Percentiles rank a stretch among this genome's conserved stretches.
These are phyloP conservation scores for Phylloboletellus chloephorus DNA, from an alignment of 1,284 basidiomycete genomes.

Conservation along the genomic window DNA sequence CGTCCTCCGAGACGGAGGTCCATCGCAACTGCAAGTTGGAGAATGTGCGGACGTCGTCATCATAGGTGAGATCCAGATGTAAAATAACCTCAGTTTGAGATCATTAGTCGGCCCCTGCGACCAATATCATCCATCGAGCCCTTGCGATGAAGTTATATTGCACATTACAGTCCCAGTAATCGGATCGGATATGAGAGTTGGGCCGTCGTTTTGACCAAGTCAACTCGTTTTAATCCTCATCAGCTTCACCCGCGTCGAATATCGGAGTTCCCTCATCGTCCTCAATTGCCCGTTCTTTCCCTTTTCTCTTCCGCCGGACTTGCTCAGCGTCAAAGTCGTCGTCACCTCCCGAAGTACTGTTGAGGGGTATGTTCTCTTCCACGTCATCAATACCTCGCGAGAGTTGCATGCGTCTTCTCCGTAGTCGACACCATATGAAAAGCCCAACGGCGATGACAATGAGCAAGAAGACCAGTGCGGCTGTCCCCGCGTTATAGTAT, in stretches of 20 bases:
- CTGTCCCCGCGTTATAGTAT: slow-evolving; percentile 90
- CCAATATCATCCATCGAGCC: neutral
- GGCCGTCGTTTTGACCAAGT: neutral
- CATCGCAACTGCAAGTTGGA: slow-evolving; percentile 44
- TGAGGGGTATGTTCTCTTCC: slow-evolving; percentile 54
- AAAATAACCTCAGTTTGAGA: slow-evolving; percentile 1
- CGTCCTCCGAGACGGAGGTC: slow-evolving; percentile 37
- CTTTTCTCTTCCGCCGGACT: slow-evolving; percentile 33
- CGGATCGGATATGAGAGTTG: neutral
- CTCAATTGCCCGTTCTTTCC: slow-evolving; percentile 37
- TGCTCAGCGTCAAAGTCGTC: slow-evolving; percentile 32
- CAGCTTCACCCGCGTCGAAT: slow-evolving; percentile 48
- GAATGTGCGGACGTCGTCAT: slow-evolving; percentile 54
- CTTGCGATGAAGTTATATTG: neutral
- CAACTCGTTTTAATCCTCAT: slow-evolving; percentile 27
- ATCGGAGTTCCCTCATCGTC: slow-evolving; percentile 29
- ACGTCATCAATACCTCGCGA: slow-evolving; percentile 26
- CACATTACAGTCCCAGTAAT: neutral
- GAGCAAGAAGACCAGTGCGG: slow-evolving; percentile 74
- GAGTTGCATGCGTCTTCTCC: slow-evolving; percentile 42
- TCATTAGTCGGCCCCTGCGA: neutral
- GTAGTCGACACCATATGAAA: slow-evolving; percentile 68
- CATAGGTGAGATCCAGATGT: slow-evolving; percentile 58
- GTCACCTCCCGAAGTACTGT: slow-evolving; percentile 30
- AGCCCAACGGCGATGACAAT: slow-evolving; percentile 66